A percentile compares a stretch with the other conserved stretches of the same genome.
These are phyloP conservation scores for Phlebiopsis gigantea DNA, from an alignment of 768 basidiomycete genomes.

Conservation along the genomic window DNA sequence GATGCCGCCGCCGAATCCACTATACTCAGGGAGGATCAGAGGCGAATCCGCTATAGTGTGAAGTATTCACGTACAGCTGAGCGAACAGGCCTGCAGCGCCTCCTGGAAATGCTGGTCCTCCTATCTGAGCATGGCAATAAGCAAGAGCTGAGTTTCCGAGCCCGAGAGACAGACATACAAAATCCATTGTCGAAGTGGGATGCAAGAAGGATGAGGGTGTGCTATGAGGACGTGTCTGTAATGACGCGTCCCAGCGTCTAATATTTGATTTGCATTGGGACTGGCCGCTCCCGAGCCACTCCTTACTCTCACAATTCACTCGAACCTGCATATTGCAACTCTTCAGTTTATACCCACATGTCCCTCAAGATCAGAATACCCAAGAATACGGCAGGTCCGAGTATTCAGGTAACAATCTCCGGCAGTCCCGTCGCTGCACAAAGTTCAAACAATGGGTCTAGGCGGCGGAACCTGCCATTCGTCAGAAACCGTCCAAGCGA, in stretches of 20 bases:
- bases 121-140: constrained; percentile 29
- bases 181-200: constrained; percentile 28
- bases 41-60: background rate
- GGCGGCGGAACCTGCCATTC: background rate
- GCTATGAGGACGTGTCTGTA: constrained; percentile 9
- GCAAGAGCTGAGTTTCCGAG: background rate
- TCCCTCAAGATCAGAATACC: constrained; percentile 21
- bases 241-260: constrained; percentile 9
- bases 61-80: constrained; percentile 51
- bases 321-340: background rate
- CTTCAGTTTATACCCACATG: constrained; percentile 3
- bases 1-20: constrained; percentile 51
- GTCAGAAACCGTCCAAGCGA: constrained; percentile 16
- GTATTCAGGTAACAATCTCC: background rate
- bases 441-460: background rate
- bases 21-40: background rate
- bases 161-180: constrained; percentile 24
- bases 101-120: constrained; percentile 30
- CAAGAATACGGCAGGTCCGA: constrained; percentile 2
- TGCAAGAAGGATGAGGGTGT: background rate
- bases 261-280: too few relatives aligned
- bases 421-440: background rate
- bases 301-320: background rate
- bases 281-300: background rate
- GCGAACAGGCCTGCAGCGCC: constrained; percentile 59